Evolutionary conservation across 2,329 filamentous ascomycete genomes (phyloP).

Genomic region (Penicillium sp.): DNA sequence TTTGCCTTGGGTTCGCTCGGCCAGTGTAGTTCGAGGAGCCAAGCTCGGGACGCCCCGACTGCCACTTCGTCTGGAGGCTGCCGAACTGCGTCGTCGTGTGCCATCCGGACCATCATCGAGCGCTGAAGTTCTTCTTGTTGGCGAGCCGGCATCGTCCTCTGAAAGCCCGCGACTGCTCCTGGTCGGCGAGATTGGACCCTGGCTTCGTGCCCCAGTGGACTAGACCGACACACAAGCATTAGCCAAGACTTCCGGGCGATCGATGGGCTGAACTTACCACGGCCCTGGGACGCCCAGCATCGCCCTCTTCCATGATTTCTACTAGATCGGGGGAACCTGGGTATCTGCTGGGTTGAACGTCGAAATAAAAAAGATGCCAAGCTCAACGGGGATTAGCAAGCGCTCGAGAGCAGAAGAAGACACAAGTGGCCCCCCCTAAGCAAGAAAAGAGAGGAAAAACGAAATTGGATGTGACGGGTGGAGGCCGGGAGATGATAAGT

Average conservation of each 20-base stretch:
- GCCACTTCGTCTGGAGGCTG: slow-evolving; percentile 14
- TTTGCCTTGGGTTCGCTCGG: slow-evolving; percentile 27
- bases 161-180: slow-evolving; percentile 5
- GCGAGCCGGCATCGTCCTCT: slow-evolving; percentile 17
- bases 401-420: neutral
- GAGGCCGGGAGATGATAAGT: slow-evolving; percentile 4
- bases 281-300: slow-evolving; percentile 8
- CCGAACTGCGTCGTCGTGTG: slow-evolving; percentile 24
- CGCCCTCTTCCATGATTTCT: slow-evolving; percentile 13
- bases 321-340: neutral
- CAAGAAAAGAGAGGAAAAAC: neutral
- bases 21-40: slow-evolving; percentile 26
- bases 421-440: too few species aligned
- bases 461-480: neutral
- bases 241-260: too few species aligned
- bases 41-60: slow-evolving; percentile 25
- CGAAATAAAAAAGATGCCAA: neutral
- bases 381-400: neutral
- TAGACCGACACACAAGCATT: neutral
- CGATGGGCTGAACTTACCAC: slow-evolving; percentile 5
- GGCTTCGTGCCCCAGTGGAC: slow-evolving; percentile 9
- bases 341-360: neutral
- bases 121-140: slow-evolving; percentile 7
- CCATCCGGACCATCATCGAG: slow-evolving; percentile 9
- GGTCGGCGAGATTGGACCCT: slow-evolving; percentile 11